A percentile compares a stretch with the other conserved stretches of the same genome.
phyloP scores from a whole-genome alignment of 2,329 filamentous ascomycete genomes.

The Fusarium aywerte region DNA sequence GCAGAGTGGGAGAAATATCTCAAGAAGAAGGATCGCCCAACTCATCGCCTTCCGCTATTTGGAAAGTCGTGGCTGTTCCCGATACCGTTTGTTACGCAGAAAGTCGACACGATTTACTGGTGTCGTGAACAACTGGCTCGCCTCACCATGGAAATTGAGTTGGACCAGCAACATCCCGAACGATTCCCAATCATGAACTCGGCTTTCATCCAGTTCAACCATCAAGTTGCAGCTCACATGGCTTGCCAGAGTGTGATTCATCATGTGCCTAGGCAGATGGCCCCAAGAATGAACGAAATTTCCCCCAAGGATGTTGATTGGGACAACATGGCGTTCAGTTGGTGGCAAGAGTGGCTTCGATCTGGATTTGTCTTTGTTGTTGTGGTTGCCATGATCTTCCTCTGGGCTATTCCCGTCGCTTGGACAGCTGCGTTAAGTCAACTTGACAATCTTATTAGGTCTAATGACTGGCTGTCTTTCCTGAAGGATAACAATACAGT shows the following conservation, averaged over 20 bases:
- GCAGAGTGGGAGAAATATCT: slow-evolving; percentile 87
- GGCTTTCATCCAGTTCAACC: slow-evolving; percentile 98
- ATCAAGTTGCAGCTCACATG: slow-evolving; percentile 98
- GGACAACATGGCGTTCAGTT: slow-evolving; percentile 96
- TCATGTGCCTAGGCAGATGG: slow-evolving; percentile 93
- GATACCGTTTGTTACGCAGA: slow-evolving; percentile 82
- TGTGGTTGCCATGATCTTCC: slow-evolving; percentile 79
- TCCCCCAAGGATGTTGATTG: slow-evolving; percentile 92
- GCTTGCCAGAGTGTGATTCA: slow-evolving; percentile 92
- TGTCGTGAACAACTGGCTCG: slow-evolving; percentile 87
- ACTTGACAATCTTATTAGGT: slow-evolving; percentile 73
- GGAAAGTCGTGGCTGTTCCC: slow-evolving; percentile 77
- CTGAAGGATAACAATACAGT: slow-evolving; percentile 69
- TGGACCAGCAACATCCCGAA: slow-evolving; percentile 86
- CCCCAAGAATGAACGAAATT: slow-evolving; percentile 91
- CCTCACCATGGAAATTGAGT: slow-evolving; percentile 90
- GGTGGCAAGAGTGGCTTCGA: slow-evolving; percentile 90
- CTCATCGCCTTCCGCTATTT: slow-evolving; percentile 76
- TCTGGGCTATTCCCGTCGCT: slow-evolving; percentile 91
- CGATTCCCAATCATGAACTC: slow-evolving; percentile 93
- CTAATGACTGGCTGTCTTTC: slow-evolving; percentile 76
- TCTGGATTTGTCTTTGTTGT: slow-evolving; percentile 71
- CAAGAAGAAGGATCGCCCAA: slow-evolving; percentile 83
- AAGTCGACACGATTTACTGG: slow-evolving; percentile 95
- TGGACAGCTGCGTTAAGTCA: slow-evolving; percentile 88